These are phyloP conservation scores for Mucor saturninus DNA, from an alignment of 371 early-diverging fungal genomes.

Conservation along the genomic window DNA sequence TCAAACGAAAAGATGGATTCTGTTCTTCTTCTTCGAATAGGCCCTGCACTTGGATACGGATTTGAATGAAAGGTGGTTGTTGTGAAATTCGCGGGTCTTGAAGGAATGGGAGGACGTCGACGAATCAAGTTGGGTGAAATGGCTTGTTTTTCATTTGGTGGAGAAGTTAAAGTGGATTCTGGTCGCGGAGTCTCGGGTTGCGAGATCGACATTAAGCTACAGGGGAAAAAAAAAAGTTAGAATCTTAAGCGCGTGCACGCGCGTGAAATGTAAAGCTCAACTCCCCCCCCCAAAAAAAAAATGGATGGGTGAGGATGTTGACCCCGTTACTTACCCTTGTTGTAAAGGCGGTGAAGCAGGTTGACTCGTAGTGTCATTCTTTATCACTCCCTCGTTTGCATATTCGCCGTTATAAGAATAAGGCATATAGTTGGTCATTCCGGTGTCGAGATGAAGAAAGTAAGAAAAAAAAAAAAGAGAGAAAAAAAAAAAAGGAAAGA, in stretches of 20 bases:
- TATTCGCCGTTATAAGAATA: slow-evolving; percentile 19
- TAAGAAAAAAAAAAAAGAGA: not conserved
- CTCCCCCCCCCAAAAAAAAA: too few relatives aligned
- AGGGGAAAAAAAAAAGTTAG: slow-evolving; percentile 1
- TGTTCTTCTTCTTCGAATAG: slow-evolving; percentile 47
- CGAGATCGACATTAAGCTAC: slow-evolving; percentile 21
- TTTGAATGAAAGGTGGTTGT: slow-evolving; percentile 34
- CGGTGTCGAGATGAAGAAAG: not conserved
- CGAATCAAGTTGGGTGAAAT: slow-evolving; percentile 33
- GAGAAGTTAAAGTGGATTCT: not conserved
- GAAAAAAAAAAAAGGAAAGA: slow-evolving; percentile 4
- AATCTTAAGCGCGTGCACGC: too few relatives aligned
- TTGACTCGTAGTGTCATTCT: slow-evolving; percentile 9
- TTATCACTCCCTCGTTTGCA: not conserved
- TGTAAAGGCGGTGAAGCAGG: slow-evolving; percentile 17
- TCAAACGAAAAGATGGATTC: slow-evolving; percentile 43
- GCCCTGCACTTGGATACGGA: slow-evolving; percentile 32
- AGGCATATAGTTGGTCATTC: slow-evolving; percentile 23
- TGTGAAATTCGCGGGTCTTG: slow-evolving; percentile 36
- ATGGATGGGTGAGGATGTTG: too few relatives aligned
- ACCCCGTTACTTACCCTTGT: slow-evolving; percentile 20
- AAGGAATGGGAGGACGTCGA: slow-evolving; percentile 30
- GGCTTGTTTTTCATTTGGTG: slow-evolving; percentile 26
- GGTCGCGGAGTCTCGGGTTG: slow-evolving; percentile 27
- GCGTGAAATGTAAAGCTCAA: too few relatives aligned